Base-by-base conservation (phyloP, 345 rosid species). In the Salix udensis region DNA sequence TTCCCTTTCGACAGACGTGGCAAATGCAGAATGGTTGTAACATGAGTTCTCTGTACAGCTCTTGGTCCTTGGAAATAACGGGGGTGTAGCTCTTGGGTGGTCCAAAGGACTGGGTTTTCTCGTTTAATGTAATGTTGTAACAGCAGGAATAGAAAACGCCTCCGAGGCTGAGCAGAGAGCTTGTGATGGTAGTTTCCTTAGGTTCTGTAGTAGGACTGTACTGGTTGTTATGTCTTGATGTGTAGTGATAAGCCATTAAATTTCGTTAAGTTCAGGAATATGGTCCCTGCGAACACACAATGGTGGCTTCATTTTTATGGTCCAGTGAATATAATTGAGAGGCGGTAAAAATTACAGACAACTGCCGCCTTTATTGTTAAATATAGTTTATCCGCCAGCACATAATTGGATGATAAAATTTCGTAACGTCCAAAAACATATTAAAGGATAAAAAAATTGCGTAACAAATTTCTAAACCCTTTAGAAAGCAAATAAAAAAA, bases 31-130 rank as follows among this genome's bases (percentile, higher is more conserved):
- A 31, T 74, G 71, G 46, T 78, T 75, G 86, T 71, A 68, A 46
- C 52, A 71, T 77, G 71, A 39, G 78, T 34, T 75, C 74, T 66
- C 60, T 86, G 81, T 82, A 88, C 78, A 83, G 83, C 58, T 76
- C 44, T 53, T 46, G 71, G 67, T 52, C 67, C 77, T 4, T 53
- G 15, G 74, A 67, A 67, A 80, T 78, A 67, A 70, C 67, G 40
- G 75, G 46, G 48, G 58, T 44, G 34, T 37, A 62, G 60, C 23
- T 23, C 61, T 16, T 10, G 24, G 64, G 23, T 58, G 64, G 64
- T 58, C 5, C 50, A 46, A 46, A 46, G 50, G 50, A 46, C 42
- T 46, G 71, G 26, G 31, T 39, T 74, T 60, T 65, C 78, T 58
- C 42, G 6, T 31, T 23, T 28, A 21, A 26, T 36, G 65, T 6